A percentile compares a stretch with the other conserved stretches of the same genome.
These are phyloP conservation scores for Verruconis gallopava DNA, from an alignment of 2,329 filamentous ascomycete genomes.

Conservation along the genomic window DNA sequence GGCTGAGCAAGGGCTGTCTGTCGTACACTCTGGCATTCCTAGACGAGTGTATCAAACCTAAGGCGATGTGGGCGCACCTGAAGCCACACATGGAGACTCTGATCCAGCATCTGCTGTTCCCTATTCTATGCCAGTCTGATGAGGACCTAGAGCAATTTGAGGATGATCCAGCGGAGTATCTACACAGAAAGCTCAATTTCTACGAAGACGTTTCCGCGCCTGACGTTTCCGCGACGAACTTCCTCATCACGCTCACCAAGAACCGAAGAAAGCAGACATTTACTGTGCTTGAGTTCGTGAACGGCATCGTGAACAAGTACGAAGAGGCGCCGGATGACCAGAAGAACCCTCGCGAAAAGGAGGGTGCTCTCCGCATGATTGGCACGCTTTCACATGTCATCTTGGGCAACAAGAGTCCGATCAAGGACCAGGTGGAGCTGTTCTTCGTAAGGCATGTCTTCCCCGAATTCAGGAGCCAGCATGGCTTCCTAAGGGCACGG, in stretches of 20 bases:
- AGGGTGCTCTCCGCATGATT: conserved; percentile 94
- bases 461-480: conserved; percentile 85
- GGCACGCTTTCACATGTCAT: conserved; percentile 89
- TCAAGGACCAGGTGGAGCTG: conserved; percentile 94
- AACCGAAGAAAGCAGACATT: conserved; percentile 91
- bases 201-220: conserved; percentile 95
- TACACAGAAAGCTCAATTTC: conserved; percentile 94
- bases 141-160: conserved; percentile 92
- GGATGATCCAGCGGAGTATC: conserved; percentile 87
- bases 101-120: conserved; percentile 90
- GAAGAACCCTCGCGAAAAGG: conserved; percentile 91
- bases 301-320: conserved; percentile 86
- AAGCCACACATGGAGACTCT: conserved; percentile 89
- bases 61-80: conserved; percentile 89
- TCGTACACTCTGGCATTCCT: conserved; percentile 91
- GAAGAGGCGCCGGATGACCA: conserved; percentile 71
- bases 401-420: conserved; percentile 93
- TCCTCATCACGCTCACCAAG: conserved; percentile 89
- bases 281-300: conserved; percentile 87
- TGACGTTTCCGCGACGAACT: conserved; percentile 91
- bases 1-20: conserved; percentile 87
- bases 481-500: conserved; percentile 84
- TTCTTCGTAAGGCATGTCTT: conserved; percentile 98
- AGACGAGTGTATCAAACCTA: conserved; percentile 94
- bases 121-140: conserved; percentile 79